These are phyloP conservation scores for Aspergillus sp. DNA, from an alignment of 2,329 filamentous ascomycete genomes.

Conservation along the genomic window DNA sequence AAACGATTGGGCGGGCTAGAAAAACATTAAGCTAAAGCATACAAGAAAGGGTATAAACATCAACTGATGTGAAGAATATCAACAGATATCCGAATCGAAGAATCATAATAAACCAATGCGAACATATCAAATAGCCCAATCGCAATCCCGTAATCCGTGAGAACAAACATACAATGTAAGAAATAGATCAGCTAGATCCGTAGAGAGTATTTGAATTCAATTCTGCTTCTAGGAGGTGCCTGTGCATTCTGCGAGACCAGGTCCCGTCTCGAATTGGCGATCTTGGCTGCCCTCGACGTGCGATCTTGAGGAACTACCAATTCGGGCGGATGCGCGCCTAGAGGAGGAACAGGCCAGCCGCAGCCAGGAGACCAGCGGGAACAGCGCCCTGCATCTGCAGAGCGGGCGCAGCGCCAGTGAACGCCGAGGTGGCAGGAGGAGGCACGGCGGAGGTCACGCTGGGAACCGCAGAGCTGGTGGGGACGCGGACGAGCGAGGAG, in stretches of 20 bases:
- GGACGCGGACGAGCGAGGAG: slow-evolving; percentile 8
- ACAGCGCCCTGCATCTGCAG: not conserved
- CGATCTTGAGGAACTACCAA: no score
- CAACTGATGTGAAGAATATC: not conserved
- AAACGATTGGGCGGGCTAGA: not conserved
- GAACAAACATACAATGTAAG: no score
- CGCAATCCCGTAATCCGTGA: no score
- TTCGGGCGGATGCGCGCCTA: not conserved
- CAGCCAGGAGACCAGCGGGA: not conserved
- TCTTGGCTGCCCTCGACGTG: no score
- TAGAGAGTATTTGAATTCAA: no score
- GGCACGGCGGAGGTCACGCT: not conserved
- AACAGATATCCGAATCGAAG: not conserved
- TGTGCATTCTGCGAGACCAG: no score
- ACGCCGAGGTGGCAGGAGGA: not conserved
- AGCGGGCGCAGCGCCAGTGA: not conserved
- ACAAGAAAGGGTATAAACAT: not conserved
- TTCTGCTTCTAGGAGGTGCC: no score
- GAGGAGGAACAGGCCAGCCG: not conserved
- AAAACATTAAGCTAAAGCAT: not conserved
- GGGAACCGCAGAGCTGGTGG: slow-evolving; percentile 3
- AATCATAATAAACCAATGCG: no score
- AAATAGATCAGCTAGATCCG: no score
- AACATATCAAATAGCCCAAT: no score
- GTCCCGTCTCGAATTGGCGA: no score